Evolutionary conservation across 108 stramenopile genomes (phyloP), one percentile per base, ranked within the genome.

Genomic region (Parietichytrium sp.): DNA sequence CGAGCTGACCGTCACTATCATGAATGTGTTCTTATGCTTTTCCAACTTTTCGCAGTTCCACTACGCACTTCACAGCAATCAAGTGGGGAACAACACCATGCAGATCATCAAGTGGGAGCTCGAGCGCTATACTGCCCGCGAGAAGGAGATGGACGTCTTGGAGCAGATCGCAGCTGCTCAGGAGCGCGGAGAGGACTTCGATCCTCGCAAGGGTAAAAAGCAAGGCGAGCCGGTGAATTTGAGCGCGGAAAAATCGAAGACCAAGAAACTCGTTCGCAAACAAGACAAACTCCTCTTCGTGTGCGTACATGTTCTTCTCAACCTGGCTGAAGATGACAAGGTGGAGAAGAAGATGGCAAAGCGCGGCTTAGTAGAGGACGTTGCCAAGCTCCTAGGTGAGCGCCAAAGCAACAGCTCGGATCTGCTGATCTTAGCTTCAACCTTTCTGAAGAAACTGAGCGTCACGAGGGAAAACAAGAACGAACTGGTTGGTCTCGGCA

Each of bases 21-120:
- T 88, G 72, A 49, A 90, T 15, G 83, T 89, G 4, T 91, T 92
- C 29, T 79, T 89, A 36, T 78, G 85, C 42, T 90, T 92, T 49
- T 87, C 86, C 36, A 90, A 89, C 81, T 91, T 91, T 61, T 55
- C 84, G 52, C 87, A 92, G 80, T 88, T 91, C 88, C 91, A 92
- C 52, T 54, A 47, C 7, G 80, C 87, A 42, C 82, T 92, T 3
- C 84, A 87, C 38, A 89, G 53, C 15, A 87, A 90, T 29, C 51
- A 86, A 3, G 87, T 89, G 3, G 90, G 90, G 0, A 82, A 54
- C 77, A 54, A 89, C 52, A 87, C 84, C 27, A 83, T 89, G 72
- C 51, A 54, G 55, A 81, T 85, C 12, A 83, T 88, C 18, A 88
- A 85, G 54, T 89, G 49, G 82, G 55, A 82, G 61, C 30, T 33